Evolutionary conservation across 371 early-diverging fungal species (phyloP).

Genomic region (Syncephalastrum racemosum): DNA sequence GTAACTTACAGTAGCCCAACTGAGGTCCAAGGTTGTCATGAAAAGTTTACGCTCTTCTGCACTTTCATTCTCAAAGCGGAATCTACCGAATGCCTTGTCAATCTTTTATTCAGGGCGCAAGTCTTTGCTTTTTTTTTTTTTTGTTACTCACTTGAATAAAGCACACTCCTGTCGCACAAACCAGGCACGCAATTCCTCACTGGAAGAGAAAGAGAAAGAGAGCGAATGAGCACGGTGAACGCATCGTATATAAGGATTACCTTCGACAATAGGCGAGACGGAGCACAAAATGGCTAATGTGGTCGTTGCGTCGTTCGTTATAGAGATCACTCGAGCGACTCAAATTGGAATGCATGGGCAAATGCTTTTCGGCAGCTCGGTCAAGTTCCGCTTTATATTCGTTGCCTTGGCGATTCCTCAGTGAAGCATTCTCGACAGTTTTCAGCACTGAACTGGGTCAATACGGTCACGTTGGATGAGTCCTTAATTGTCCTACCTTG

Average conservation of each 20-base stretch:
- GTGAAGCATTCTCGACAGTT: conserved; percentile 76
- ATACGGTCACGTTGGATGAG: neutral
- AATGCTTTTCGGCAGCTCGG: conserved; percentile 58
- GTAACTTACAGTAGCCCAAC: conserved; percentile 56
- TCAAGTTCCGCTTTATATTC: conserved; percentile 63
- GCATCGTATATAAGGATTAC: conserved; percentile 18
- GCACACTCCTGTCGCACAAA: conserved; percentile 84
- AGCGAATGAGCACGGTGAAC: too few species aligned
- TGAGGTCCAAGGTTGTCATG: conserved; percentile 51
- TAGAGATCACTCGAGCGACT: conserved; percentile 41
- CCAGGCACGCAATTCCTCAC: conserved; percentile 88
- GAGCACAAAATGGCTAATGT: conserved; percentile 91
- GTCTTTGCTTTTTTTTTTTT: neutral
- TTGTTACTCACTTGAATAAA: conserved; percentile 68
- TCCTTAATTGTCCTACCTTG: conserved; percentile 50
- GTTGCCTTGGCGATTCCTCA: conserved; percentile 67
- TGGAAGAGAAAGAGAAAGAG: conserved; percentile 12
- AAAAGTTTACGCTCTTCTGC: conserved; percentile 61
- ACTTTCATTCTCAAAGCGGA: conserved; percentile 55
- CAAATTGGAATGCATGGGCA: conserved; percentile 66
- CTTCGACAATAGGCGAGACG: conserved; percentile 91
- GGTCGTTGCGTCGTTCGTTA: conserved; percentile 87
- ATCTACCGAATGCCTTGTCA: conserved; percentile 26
- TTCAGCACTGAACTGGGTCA: conserved; percentile 63
- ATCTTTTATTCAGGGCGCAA: neutral